phyloP scores from a whole-genome alignment of 1,284 basidiomycete species.

The Singerocomus inundabilis region DNA sequence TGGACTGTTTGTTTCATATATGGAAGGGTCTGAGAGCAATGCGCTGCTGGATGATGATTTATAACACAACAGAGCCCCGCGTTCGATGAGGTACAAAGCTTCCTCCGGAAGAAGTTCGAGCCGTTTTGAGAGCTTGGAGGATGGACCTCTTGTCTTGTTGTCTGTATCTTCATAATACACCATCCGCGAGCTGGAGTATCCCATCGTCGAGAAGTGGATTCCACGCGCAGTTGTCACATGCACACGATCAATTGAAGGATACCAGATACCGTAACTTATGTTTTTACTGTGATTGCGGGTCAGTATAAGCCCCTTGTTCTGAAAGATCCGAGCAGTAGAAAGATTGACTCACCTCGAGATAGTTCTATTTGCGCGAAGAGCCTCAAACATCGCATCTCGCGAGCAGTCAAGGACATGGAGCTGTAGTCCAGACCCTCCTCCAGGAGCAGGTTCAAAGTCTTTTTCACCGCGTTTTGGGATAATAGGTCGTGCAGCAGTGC shows the following conservation, averaged over 20 bases:
- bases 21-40: constrained; percentile 30
- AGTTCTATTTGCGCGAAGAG: constrained; percentile 70
- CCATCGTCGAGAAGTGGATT: constrained; percentile 75
- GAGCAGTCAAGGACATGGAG: constrained; percentile 68
- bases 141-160: constrained; percentile 24
- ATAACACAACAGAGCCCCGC: constrained; percentile 86
- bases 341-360: constrained; percentile 60
- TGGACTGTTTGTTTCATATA: constrained; percentile 39
- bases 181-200: constrained; percentile 60
- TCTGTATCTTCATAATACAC: neutral
- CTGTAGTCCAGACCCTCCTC: constrained; percentile 79
- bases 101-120: constrained; percentile 94
- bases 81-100: constrained; percentile 87
- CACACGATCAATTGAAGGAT: constrained; percentile 59
- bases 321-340: neutral
- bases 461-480: constrained; percentile 95
- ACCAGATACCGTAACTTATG: constrained; percentile 74
- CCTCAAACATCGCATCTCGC: constrained; percentile 81
- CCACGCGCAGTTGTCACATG: constrained; percentile 72
- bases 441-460: constrained; percentile 85
- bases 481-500: constrained; percentile 39
- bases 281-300: constrained; percentile 53
- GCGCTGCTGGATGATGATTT: constrained; percentile 37
- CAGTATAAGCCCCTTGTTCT: neutral
- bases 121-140: constrained; percentile 49